These are phyloP conservation scores for Diaporthe destruens DNA, from an alignment of 2,329 filamentous ascomycete species.

Conservation along the genomic window DNA sequence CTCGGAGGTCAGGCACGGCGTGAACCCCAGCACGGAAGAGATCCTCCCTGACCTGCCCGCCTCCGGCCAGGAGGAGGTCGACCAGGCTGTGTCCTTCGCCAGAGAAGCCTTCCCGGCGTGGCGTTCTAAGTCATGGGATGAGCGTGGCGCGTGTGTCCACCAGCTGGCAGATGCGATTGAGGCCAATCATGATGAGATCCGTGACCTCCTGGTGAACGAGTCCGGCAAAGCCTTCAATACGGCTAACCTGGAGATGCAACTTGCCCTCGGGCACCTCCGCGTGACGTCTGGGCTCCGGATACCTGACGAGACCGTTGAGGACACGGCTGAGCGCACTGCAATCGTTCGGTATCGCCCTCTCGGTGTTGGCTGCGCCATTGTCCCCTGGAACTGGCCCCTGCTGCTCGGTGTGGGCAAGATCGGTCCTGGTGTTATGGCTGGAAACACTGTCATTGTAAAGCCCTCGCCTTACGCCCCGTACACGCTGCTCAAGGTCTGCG, in stretches of 20 bases:
- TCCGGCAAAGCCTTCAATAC: conserved; percentile 42
- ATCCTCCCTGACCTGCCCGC: conserved; percentile 63
- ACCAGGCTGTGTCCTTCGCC: conserved; percentile 61
- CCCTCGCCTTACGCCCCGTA: conserved; percentile 71
- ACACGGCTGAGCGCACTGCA: conserved; percentile 30
- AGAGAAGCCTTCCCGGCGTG: conserved; percentile 61
- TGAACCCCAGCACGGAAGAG: conserved; percentile 62
- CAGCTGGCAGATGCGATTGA: conserved; percentile 40
- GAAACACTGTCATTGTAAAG: conserved; percentile 64
- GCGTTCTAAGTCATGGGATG: conserved; percentile 44
- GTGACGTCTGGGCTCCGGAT: conserved; percentile 38
- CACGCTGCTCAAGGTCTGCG: conserved; percentile 69
- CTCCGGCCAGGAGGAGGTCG: conserved; percentile 59
- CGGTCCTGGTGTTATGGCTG: conserved; percentile 67
- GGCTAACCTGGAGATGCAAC: conserved; percentile 39
- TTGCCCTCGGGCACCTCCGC: conserved; percentile 38
- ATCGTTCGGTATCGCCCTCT: conserved; percentile 47
- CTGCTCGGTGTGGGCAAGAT: conserved; percentile 57
- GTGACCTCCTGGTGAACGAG: conserved; percentile 40
- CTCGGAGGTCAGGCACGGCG: conserved; percentile 56
- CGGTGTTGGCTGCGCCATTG: conserved; percentile 60
- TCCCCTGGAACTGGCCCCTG: conserved; percentile 61
- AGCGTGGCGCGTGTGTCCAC: conserved; percentile 33
- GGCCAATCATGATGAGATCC: conserved; percentile 40
- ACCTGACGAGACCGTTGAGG: conserved; percentile 41